These are phyloP conservation scores for Annulohypoxylon moriforme DNA, from an alignment of 495 filamentous ascomycete genomes.

Conservation along the genomic window DNA sequence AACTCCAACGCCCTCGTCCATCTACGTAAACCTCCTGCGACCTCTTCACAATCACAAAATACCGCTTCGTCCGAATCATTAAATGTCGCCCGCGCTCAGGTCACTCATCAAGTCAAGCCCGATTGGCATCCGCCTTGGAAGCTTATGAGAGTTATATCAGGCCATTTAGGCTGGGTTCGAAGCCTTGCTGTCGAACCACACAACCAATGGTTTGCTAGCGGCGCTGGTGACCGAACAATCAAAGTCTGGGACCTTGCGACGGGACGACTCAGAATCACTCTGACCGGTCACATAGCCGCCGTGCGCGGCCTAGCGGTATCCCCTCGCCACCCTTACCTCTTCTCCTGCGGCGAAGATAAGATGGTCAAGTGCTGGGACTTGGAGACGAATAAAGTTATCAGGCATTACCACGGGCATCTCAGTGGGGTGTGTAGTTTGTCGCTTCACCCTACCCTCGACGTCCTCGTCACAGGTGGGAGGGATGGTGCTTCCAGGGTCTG, in stretches of 20 bases:
- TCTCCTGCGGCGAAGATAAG: slow-evolving; percentile 98
- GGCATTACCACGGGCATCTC: slow-evolving; percentile 97
- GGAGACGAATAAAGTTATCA: slow-evolving; percentile 98
- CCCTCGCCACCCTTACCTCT: slow-evolving; percentile 94
- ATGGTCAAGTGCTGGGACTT: slow-evolving; percentile 99
- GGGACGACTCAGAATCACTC: slow-evolving; percentile 81
- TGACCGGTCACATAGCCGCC: slow-evolving; percentile 97
- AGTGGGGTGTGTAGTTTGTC: slow-evolving; percentile 94
- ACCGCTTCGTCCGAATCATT: slow-evolving; percentile 42
- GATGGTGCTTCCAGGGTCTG: slow-evolving; percentile 95
- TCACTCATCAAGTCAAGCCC: slow-evolving; percentile 78
- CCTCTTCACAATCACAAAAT: slow-evolving; percentile 12
- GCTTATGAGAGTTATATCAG: slow-evolving; percentile 96
- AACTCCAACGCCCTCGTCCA: slow-evolving; percentile 70
- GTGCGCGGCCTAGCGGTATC: slow-evolving; percentile 95
- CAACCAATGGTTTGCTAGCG: slow-evolving; percentile 98
- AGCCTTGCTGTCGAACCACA: slow-evolving; percentile 91
- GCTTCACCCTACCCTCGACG: slow-evolving; percentile 92
- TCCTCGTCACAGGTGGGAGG: slow-evolving; percentile 92
- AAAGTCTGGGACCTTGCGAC: slow-evolving; percentile 98
- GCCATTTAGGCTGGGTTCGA: slow-evolving; percentile 96
- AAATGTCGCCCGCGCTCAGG: slow-evolving; percentile 74
- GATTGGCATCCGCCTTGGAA: slow-evolving; percentile 99
- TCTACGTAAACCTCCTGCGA: slow-evolving; percentile 49
- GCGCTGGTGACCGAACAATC: slow-evolving; percentile 95